Evolutionary conservation across 768 basidiomycete genomes (phyloP).

Genomic region (Collybia sp.): DNA sequence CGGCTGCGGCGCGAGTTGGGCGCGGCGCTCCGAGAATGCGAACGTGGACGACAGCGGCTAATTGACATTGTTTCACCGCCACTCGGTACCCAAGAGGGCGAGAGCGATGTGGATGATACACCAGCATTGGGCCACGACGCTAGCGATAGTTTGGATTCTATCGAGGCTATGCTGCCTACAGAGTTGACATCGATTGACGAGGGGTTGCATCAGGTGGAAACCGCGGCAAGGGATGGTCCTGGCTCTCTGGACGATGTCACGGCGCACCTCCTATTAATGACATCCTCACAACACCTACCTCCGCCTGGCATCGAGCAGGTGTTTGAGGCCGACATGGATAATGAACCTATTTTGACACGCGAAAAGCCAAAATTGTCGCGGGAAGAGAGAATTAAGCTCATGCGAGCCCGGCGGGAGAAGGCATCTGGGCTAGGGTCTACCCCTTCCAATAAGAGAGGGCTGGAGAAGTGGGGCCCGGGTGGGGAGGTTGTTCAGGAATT

Average conservation of each 20-base stretch:
- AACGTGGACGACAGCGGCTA: constrained; percentile 68
- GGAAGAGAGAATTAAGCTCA: constrained; percentile 67
- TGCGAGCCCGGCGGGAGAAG: constrained; percentile 50
- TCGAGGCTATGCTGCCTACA: constrained; percentile 32
- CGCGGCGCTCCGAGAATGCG: constrained; percentile 74
- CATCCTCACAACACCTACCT: constrained; percentile 52
- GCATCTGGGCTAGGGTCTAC: constrained; percentile 8
- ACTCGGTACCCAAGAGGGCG: constrained; percentile 24
- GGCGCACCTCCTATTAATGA: constrained; percentile 45
- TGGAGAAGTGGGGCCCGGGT: constrained; percentile 64
- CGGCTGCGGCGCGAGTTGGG: constrained; percentile 73
- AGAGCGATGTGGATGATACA: constrained; percentile 39
- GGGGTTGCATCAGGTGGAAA: constrained; percentile 14
- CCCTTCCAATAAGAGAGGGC: constrained; percentile 12
- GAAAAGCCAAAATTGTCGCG: constrained; percentile 64
- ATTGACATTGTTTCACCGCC: constrained; percentile 51
- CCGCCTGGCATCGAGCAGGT: constrained; percentile 75
- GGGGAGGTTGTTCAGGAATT: constrained; percentile 82
- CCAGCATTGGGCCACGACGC: constrained; percentile 51
- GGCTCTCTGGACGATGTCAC: constrained; percentile 47
- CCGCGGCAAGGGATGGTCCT: constrained; percentile 21
- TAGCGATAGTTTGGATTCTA: constrained; percentile 51
- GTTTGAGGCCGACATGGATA: constrained; percentile 64
- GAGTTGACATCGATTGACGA: constrained; percentile 18
- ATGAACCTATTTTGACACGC: constrained; percentile 37